Percentiles rank a stretch among this genome's conserved stretches.
phyloP scores from a whole-genome alignment of 75 land plant genomes.

The Chamaecyparis obtusa region DNA sequence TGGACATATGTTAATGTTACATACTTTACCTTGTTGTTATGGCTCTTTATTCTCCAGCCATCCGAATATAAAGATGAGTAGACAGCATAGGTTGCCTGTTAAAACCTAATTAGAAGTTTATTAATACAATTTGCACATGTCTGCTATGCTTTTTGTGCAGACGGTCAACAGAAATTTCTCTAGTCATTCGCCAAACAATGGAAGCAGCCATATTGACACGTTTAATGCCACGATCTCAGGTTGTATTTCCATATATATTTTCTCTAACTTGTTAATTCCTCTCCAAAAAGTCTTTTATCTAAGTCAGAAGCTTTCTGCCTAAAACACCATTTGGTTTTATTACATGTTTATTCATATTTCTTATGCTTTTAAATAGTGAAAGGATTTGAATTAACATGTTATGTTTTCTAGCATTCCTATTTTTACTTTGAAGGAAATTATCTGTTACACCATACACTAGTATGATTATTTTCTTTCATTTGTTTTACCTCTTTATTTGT shows the following conservation, averaged over 20 bases:
- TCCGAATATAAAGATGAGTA: not conserved
- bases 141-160: slow-evolving; percentile 26
- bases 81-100: not conserved
- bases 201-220: slow-evolving; percentile 93
- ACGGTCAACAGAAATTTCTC: slow-evolving; percentile 88
- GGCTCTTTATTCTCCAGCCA: not conserved
- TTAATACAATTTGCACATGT: not conserved
- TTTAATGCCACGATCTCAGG: slow-evolving; percentile 93
- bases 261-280: not conserved
- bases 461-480: not conserved
- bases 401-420: not conserved
- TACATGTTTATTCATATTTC: not conserved
- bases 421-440: not conserved
- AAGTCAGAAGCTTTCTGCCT: not conserved
- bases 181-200: slow-evolving; percentile 98
- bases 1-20: not conserved
- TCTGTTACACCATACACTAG: not conserved
- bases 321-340: not conserved
- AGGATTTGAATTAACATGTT: not conserved
- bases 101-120: not conserved
- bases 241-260: not conserved
- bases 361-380: not conserved
- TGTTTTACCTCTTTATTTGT: not conserved
- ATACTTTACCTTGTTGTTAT: not conserved
- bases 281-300: not conserved